These are phyloP conservation scores for Tausonia pullulans DNA, from an alignment of 1,284 basidiomycete species.

Conservation along the genomic window DNA sequence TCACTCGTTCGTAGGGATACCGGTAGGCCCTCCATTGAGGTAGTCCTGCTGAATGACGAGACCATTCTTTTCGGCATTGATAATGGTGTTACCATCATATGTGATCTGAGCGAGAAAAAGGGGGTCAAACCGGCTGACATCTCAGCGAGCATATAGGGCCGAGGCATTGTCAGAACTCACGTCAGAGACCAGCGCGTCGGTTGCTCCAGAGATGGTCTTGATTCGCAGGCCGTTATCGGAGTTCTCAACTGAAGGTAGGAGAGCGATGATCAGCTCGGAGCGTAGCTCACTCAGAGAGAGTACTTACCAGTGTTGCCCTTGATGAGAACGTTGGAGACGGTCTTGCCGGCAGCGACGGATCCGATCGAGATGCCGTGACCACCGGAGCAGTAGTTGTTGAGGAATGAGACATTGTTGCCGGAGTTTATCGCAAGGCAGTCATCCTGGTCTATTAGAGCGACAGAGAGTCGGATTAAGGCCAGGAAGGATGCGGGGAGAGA, in stretches of 20 bases:
- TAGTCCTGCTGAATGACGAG: slow-evolving; percentile 20
- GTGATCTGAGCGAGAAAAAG: slow-evolving; percentile 6
- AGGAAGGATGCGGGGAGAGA: too few species aligned
- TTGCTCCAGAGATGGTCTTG: slow-evolving; percentile 18
- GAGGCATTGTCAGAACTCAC: neutral
- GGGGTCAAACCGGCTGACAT: too few species aligned
- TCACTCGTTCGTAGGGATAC: too few species aligned
- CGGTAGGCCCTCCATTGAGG: too few species aligned
- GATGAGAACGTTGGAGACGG: slow-evolving; percentile 9
- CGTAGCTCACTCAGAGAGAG: too few species aligned
- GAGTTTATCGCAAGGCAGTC: slow-evolving; percentile 17
- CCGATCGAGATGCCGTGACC: slow-evolving; percentile 14
- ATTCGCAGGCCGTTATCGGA: slow-evolving; percentile 16
- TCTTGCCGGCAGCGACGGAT: neutral
- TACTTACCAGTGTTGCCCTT: slow-evolving; percentile 6
- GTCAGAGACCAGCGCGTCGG: slow-evolving; percentile 19
- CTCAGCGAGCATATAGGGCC: too few species aligned
- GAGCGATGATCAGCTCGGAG: too few species aligned
- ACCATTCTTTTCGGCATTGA: slow-evolving; percentile 14
- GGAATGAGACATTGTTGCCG: neutral
- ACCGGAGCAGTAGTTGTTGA: slow-evolving; percentile 7
- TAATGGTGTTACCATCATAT: slow-evolving; percentile 21
- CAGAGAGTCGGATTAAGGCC: too few species aligned
- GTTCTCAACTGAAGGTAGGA: slow-evolving; percentile 1
- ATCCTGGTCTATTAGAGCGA: neutral